A percentile compares a stretch with the other conserved stretches of the same genome.
phyloP scores from a whole-genome alignment of 208 protist species.

The Vickermania ingenoplastis region DNA sequence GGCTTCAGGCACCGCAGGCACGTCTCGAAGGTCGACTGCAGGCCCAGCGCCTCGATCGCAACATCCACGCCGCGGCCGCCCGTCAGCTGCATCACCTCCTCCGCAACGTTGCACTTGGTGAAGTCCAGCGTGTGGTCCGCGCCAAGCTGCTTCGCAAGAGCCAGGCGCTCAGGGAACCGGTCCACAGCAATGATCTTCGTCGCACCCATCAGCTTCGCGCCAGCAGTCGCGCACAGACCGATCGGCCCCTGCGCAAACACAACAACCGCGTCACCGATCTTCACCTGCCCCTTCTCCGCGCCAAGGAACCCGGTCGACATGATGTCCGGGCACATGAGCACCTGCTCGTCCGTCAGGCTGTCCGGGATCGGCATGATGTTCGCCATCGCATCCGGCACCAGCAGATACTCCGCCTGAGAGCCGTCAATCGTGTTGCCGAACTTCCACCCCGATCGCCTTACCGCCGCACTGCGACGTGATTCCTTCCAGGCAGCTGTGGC shows the following conservation, averaged over 20 bases:
- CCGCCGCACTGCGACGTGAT: conserved; percentile 18
- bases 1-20: conserved; percentile 22
- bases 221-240: conserved; percentile 18
- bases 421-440: conserved; percentile 20
- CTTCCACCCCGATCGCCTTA: conserved; percentile 9
- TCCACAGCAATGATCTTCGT: conserved; percentile 20
- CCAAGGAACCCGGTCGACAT: conserved; percentile 18
- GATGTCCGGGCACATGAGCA: conserved; percentile 25
- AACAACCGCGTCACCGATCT: conserved; percentile 21
- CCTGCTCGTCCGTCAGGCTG: conserved; percentile 19
- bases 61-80: conserved; percentile 25
- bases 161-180: conserved; percentile 15
- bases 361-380: conserved; percentile 17
- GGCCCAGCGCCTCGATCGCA: conserved; percentile 19
- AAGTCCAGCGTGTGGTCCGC: conserved; percentile 21
- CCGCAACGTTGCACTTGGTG: conserved; percentile 21
- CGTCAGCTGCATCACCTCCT: conserved; percentile 22
- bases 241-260: conserved; percentile 25
- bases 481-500: conserved; percentile 16
- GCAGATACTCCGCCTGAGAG: conserved; percentile 24
- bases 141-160: conserved; percentile 14
- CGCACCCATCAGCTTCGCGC: conserved; percentile 17
- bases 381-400: conserved; percentile 12
- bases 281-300: conserved; percentile 12
- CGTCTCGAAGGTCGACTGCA: conserved; percentile 16